A percentile compares a stretch with the other conserved stretches of the same genome.
Conservation (phyloP, 148 eudicot genomes). For the Polygonum maritimum region DNA sequence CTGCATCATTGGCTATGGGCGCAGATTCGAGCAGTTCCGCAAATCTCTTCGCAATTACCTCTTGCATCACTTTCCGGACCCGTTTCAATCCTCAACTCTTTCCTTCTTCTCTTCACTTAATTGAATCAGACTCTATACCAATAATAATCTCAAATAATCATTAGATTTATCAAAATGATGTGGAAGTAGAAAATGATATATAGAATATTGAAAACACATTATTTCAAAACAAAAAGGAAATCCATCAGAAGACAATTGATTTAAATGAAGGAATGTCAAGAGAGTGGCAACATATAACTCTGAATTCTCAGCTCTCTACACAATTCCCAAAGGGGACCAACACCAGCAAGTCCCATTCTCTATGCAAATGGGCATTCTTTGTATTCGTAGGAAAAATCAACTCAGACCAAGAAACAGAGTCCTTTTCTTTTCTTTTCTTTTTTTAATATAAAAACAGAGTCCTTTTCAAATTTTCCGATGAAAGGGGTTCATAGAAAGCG, state of each 20-base stretch:
- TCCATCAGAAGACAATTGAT: background rate
- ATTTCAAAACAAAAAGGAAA: background rate
- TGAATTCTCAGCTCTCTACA: background rate
- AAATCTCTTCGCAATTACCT: too few species aligned
- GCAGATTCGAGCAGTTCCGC: too few species aligned
- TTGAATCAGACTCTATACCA: too few species aligned
- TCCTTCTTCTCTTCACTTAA: too few species aligned
- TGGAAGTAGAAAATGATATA: too few species aligned
- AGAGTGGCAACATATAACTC: constrained; percentile 8
- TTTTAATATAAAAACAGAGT: background rate
- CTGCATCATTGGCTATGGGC: too few species aligned
- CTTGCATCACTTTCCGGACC: too few species aligned
- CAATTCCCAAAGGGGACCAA: background rate
- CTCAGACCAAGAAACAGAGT: background rate
- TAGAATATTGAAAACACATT: too few species aligned
- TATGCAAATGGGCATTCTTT: background rate
- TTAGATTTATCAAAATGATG: too few species aligned
- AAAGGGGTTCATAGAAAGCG: background rate
- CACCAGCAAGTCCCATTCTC: background rate
- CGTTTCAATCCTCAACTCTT: too few species aligned
- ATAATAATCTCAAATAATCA: too few species aligned
- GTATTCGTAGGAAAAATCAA: background rate
- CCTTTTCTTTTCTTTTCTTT: background rate
- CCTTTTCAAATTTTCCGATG: background rate
- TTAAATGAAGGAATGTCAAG: constrained; percentile 10